Conservation (phyloP, 2,329 filamentous ascomycete species). For the Tricladium varicosporioides region DNA sequence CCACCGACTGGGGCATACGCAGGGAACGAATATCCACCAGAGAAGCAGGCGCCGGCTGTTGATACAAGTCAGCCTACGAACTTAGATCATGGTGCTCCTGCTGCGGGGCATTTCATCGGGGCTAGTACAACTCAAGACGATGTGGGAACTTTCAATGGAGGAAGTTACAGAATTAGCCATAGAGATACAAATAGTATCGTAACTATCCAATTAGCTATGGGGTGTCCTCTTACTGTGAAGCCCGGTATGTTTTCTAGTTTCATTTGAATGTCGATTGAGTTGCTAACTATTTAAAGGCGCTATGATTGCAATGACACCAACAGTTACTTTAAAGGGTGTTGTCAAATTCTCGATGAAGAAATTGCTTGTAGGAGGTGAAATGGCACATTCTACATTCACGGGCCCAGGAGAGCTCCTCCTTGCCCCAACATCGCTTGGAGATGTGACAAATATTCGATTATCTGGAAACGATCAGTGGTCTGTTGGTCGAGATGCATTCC, state of each 20-base stretch:
- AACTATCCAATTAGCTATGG: constrained; percentile 85
- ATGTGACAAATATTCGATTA: constrained; percentile 78
- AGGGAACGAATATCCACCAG: constrained; percentile 22
- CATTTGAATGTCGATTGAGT: neutral
- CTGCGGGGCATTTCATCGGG: constrained; percentile 58
- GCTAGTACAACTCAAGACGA: constrained; percentile 69
- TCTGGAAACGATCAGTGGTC: constrained; percentile 74
- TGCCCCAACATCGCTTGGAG: constrained; percentile 76
- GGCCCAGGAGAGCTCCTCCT: constrained; percentile 89
- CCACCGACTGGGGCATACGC: constrained; percentile 9
- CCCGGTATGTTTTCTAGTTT: constrained; percentile 53
- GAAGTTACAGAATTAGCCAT: constrained; percentile 90
- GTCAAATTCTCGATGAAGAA: constrained; percentile 91
- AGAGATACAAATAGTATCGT: constrained; percentile 86
- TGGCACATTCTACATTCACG: constrained; percentile 76
- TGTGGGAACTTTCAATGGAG: constrained; percentile 95
- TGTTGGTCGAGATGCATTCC: constrained; percentile 81
- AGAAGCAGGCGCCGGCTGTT: constrained; percentile 28
- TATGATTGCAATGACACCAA: constrained; percentile 95
- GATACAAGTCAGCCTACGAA: constrained; percentile 30
- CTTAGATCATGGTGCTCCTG: constrained; percentile 40
- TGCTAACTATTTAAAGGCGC: constrained; percentile 50
- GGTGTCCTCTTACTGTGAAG: constrained; percentile 77
- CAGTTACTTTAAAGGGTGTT: constrained; percentile 77
- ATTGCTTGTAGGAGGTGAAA: constrained; percentile 76